Base-by-base conservation (phyloP, 2,329 filamentous ascomycete species). In the Pseudonectria foliicola region DNA sequence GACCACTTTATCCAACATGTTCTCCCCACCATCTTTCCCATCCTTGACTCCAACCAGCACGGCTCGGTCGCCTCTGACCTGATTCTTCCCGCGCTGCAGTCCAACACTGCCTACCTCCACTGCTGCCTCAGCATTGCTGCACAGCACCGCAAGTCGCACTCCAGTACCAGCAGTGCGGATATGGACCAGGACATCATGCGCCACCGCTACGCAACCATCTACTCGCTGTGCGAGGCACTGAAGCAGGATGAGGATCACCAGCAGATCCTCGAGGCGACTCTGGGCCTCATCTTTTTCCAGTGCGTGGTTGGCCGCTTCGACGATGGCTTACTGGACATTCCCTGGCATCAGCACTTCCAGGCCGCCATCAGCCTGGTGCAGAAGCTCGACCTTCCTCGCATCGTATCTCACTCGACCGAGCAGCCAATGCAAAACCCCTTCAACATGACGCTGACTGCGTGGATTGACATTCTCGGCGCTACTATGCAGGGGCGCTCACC, bases 301-400 rank as follows among this genome's bases (percentile, higher is more conserved):
- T 92, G 85, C 64, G 82, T 86, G 16, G 90, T 96, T 45, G 90
- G 90, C 35, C 78, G 85, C 51, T 80, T 83, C 25, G 83, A 92
- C 50, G 87, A 95, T 56, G 75, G 75, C 30, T 77, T 95, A 15
- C 83, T 86, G 12, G 89, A 96, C 57, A 94, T 96, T 50, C 81
- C 89, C 14, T 98, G 92, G 92, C 85, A 90, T 66, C 85, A 94
- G 59, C 92, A 98, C 67, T 95, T 96, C 67, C 84, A 93, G 59
- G 89, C 89, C 4, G 90, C 83, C 13, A 82, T 84, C 48, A 88
- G 80, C 49, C 73, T 96, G 34, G 85, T 95, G 15, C 77, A 84
- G 57, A 89, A 86, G 63, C 80, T 96, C 24, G 80, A 89, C 39
- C 77, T 96, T 26, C 82, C 85, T 8, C 71, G 73, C 26, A 61